These are phyloP conservation scores for Capsicum rhomboideum DNA, from an alignment of 257 asterid species.

Conservation along the genomic window DNA sequence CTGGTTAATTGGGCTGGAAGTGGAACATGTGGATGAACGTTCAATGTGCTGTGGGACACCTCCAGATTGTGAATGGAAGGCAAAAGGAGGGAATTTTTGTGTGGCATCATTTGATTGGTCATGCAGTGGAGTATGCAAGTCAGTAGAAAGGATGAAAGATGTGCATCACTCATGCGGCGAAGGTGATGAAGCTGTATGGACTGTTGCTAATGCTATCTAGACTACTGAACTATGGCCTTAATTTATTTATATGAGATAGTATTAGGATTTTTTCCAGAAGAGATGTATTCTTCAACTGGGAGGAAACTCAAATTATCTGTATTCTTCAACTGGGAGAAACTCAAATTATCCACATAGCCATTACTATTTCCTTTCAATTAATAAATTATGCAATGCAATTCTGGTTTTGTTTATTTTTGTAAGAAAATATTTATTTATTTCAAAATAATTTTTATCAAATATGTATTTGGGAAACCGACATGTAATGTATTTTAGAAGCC, in stretches of 20 bases:
- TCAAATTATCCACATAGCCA: background rate
- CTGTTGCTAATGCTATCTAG: background rate
- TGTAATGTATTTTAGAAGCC: too few species aligned
- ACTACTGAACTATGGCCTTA: background rate
- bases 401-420: background rate
- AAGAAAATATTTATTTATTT: too few species aligned
- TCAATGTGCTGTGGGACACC: slow-evolving; percentile 80
- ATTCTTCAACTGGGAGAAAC: background rate
- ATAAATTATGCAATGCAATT: background rate
- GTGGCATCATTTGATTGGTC: slow-evolving; percentile 81
- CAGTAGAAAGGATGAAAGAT: slow-evolving; percentile 57
- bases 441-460: too few species aligned
- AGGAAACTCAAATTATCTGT: background rate
- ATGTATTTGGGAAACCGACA: too few species aligned
- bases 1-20: slow-evolving; percentile 82
- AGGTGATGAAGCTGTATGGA: slow-evolving; percentile 57
- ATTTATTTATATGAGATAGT: too few species aligned
- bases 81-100: slow-evolving; percentile 46
- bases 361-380: background rate
- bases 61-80: slow-evolving; percentile 57
- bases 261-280: background rate
- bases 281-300: background rate
- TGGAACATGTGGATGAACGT: slow-evolving; percentile 61
- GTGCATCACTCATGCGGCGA: slow-evolving; percentile 69
- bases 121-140: slow-evolving; percentile 79